Conservation (phyloP, 495 filamentous ascomycete species). For the Parathielavia hyrcaniae region DNA sequence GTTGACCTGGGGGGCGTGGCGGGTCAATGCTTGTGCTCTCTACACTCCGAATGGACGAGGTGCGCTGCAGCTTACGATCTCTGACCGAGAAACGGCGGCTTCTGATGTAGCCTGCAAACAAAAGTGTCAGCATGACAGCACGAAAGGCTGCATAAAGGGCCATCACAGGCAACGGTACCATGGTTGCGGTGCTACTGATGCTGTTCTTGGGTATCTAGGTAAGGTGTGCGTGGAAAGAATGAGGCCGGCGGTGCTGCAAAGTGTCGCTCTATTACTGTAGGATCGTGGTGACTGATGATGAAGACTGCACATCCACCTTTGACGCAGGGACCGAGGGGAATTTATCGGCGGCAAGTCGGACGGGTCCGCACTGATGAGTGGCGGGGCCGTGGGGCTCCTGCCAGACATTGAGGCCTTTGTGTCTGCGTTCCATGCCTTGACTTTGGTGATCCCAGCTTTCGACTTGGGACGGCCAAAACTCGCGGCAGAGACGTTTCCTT, state of each 20-base stretch:
- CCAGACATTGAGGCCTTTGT: constrained; percentile 10
- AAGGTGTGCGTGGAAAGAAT: background rate
- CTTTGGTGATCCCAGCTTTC: background rate
- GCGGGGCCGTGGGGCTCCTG: constrained; percentile 12
- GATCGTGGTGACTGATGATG: background rate
- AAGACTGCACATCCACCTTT: constrained; percentile 6
- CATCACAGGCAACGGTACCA: background rate
- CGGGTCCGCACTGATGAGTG: background rate
- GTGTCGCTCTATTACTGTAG: background rate
- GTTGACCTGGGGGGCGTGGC: constrained; percentile 52
- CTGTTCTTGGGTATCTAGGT: background rate
- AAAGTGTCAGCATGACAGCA: constrained; percentile 2
- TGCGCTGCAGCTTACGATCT: constrained; percentile 9
- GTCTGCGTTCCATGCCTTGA: background rate
- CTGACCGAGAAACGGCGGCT: constrained; percentile 1
- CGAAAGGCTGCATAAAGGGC: background rate
- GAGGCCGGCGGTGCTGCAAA: background rate
- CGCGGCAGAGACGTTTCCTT: background rate
- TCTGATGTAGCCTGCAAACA: constrained; percentile 7
- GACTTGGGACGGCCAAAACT: background rate
- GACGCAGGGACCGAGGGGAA: constrained; percentile 11
- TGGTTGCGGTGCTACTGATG: constrained; percentile 8
- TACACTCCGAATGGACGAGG: background rate
- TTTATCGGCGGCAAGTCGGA: constrained; percentile 13
- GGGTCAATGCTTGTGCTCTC: background rate